phyloP scores from a whole-genome alignment of 1,139 yeast genomes.

The Saccharomyces hybrid region DNA sequence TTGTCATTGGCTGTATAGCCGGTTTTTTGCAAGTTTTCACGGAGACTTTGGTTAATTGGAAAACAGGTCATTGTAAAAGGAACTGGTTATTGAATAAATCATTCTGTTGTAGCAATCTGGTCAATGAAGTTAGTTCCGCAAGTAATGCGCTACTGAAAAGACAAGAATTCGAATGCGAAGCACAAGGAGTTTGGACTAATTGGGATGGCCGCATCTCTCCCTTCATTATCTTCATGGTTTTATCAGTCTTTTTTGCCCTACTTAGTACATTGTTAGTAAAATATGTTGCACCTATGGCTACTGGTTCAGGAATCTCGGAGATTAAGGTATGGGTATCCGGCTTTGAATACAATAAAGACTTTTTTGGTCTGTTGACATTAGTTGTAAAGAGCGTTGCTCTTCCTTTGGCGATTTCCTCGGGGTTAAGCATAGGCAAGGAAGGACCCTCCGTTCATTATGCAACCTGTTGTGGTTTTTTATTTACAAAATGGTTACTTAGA shows the following conservation, averaged over 20 bases:
- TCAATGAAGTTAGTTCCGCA: slow-evolving; percentile 1
- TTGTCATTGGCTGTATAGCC: slow-evolving; percentile 72
- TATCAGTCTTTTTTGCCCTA: slow-evolving; percentile 56
- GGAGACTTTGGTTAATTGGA: slow-evolving; percentile 74
- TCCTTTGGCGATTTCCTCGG: slow-evolving; percentile 82
- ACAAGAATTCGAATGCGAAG: slow-evolving; percentile 37
- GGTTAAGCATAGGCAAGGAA: slow-evolving; percentile 86
- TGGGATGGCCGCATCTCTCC: slow-evolving; percentile 47
- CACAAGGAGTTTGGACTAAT: slow-evolving; percentile 41
- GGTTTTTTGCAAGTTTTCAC: slow-evolving; percentile 74
- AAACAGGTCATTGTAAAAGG: slow-evolving; percentile 66
- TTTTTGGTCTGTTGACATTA: slow-evolving; percentile 66
- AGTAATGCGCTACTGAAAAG: slow-evolving; percentile 17
- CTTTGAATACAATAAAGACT: slow-evolving; percentile 63
- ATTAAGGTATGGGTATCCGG: slow-evolving; percentile 94
- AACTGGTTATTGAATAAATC: slow-evolving; percentile 64
- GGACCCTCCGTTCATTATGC: slow-evolving; percentile 90
- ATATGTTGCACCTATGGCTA: slow-evolving; percentile 77
- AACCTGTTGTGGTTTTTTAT: slow-evolving; percentile 50
- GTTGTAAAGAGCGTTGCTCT: slow-evolving; percentile 69
- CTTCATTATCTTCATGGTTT: slow-evolving; percentile 50
- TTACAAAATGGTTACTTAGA: slow-evolving; percentile 34
- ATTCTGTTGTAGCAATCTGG: slow-evolving; percentile 62
- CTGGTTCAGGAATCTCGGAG: slow-evolving; percentile 96
- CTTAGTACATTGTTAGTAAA: slow-evolving; percentile 63